These are phyloP conservation scores for Saturnispora saitoi DNA, from an alignment of 805 yeast species.

Conservation along the genomic window DNA sequence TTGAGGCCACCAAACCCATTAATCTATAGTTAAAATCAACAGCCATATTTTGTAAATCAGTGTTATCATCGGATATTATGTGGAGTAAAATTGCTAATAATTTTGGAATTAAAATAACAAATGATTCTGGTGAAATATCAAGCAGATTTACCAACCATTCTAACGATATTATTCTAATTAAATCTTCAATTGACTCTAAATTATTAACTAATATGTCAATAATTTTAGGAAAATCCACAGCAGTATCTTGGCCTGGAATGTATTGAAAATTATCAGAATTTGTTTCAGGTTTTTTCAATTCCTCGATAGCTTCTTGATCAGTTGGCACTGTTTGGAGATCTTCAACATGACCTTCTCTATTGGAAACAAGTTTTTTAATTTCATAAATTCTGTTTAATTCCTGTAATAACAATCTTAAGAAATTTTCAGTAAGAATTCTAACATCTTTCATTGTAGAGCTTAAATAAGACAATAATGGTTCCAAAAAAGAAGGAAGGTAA, in stretches of 20 bases:
- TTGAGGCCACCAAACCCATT: conserved; percentile 38
- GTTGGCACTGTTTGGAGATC: not conserved
- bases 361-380: conserved; percentile 45
- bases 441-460: conserved; percentile 84
- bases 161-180: conserved; percentile 70
- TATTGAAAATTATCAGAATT: conserved; percentile 43
- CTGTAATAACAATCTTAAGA: conserved; percentile 63
- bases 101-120: conserved; percentile 66
- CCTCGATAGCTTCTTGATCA: not conserved
- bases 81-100: conserved; percentile 61
- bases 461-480: conserved; percentile 70
- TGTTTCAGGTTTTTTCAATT: not conserved
- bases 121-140: conserved; percentile 65
- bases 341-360: conserved; percentile 20
- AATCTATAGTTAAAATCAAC: conserved; percentile 48
- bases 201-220: conserved; percentile 77
- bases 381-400: conserved; percentile 75
- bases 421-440: conserved; percentile 71
- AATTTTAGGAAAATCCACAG: conserved; percentile 69
- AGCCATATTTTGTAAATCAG: conserved; percentile 45
- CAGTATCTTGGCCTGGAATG: conserved; percentile 73
- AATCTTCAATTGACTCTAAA: conserved; percentile 62
- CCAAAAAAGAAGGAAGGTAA: conserved; percentile 81
- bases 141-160: conserved; percentile 76
- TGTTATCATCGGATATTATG: conserved; percentile 46